phyloP scores from a whole-genome alignment of 1,284 basidiomycete genomes.

The Heliocybe sulcata region DNA sequence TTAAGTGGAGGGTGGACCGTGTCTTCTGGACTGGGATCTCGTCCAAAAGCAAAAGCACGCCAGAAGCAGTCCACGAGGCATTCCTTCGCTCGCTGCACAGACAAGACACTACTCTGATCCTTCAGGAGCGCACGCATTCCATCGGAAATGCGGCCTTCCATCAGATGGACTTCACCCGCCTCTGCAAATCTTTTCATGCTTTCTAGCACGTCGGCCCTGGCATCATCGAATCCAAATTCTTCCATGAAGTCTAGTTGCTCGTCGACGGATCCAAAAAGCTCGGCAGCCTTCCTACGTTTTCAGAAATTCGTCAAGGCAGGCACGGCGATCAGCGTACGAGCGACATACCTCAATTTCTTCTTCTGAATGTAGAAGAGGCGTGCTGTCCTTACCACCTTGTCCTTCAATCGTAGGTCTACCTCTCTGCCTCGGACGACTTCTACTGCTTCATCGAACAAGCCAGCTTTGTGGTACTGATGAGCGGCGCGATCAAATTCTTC shows the following conservation, averaged over 20 bases:
- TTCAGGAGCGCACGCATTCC: constrained; percentile 40
- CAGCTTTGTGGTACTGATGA: constrained; percentile 32
- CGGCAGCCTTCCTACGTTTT: constrained; percentile 32
- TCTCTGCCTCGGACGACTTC: constrained; percentile 24
- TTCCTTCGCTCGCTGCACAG: constrained; percentile 11
- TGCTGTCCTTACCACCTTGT: constrained; percentile 31
- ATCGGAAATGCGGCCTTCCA: constrained; percentile 38
- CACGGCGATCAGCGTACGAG: neutral
- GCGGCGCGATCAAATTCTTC: constrained; percentile 32
- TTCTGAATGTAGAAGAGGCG: constrained; percentile 37
- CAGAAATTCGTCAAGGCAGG: neutral
- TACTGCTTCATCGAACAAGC: constrained; percentile 39
- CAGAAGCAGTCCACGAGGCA: neutral
- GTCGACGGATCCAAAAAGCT: constrained; percentile 43
- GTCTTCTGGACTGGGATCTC: constrained; percentile 3
- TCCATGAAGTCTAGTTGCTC: constrained; percentile 53
- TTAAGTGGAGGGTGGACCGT: constrained; percentile 6
- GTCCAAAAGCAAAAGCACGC: neutral
- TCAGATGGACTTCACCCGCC: constrained; percentile 49
- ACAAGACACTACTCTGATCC: constrained; percentile 12
- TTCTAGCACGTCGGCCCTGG: constrained; percentile 43
- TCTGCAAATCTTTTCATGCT: constrained; percentile 34
- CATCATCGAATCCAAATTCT: constrained; percentile 44
- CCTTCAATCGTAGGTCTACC: constrained; percentile 23
- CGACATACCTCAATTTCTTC: constrained; percentile 28